Conservation (phyloP, 2,329 filamentous ascomycete species). For the Verticillium nonalfalfae region DNA sequence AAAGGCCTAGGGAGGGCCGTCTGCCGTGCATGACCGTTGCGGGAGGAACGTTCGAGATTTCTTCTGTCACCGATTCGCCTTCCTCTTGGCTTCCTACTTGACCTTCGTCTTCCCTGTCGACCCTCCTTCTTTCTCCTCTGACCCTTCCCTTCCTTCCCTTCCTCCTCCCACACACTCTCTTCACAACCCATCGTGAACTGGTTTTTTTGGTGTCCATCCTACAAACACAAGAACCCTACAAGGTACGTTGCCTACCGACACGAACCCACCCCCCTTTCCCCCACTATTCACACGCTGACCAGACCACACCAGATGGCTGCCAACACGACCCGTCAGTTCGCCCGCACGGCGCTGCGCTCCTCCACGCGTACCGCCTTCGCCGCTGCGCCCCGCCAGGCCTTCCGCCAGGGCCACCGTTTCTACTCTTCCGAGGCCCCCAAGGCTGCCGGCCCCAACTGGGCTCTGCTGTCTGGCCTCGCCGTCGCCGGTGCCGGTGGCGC, state of each 20-base stretch:
- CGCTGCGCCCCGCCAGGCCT: slow-evolving; percentile 56
- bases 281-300: not conserved
- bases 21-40: not conserved
- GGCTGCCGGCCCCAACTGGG: slow-evolving; percentile 39
- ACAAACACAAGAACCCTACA: not conserved
- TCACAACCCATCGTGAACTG: not conserved
- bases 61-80: slow-evolving; percentile 1
- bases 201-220: not conserved
- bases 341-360: slow-evolving; percentile 53
- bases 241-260: slow-evolving; percentile 5
- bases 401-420: slow-evolving; percentile 70
- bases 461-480: slow-evolving; percentile 54
- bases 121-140: not conserved
- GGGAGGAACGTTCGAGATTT: slow-evolving; percentile 5
- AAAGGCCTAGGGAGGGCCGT: not conserved
- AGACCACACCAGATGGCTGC: slow-evolving; percentile 28
- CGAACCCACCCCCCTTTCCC: not conserved
- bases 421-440: slow-evolving; percentile 67
- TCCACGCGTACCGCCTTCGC: slow-evolving; percentile 53
- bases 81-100: not conserved
- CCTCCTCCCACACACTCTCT: not conserved
- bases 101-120: not conserved
- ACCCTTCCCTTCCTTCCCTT: not conserved
- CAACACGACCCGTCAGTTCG: slow-evolving; percentile 45
- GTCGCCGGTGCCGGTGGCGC: slow-evolving; percentile 56